Evolutionary conservation across 805 yeast species (phyloP).

Genomic region (Sugiyamaella americana): DNA sequence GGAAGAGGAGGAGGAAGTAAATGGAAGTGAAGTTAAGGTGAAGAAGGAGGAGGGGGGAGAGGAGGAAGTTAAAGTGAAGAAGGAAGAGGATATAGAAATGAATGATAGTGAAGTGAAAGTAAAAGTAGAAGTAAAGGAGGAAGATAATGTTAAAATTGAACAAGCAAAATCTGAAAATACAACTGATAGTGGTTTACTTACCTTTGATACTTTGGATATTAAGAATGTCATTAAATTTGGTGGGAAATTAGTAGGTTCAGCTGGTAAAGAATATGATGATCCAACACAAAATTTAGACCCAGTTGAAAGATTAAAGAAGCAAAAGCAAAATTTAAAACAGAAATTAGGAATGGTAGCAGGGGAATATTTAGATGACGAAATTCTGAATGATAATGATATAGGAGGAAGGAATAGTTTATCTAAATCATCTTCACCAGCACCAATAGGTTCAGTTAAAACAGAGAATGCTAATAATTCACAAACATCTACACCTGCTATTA

Average conservation of each 20-base stretch:
- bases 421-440: conserved; percentile 15
- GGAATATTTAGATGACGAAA: conserved; percentile 34
- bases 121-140: neutral
- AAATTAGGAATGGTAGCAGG: conserved; percentile 41
- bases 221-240: conserved; percentile 35
- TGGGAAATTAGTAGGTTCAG: conserved; percentile 54
- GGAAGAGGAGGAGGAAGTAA: conserved; percentile 1
- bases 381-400: conserved; percentile 30
- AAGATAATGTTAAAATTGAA: conserved; percentile 18
- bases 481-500: neutral
- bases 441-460: conserved; percentile 6
- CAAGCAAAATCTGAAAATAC: conserved; percentile 27
- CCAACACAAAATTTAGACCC: conserved; percentile 36
- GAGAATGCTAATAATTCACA: too few relatives aligned
- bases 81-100: conserved; percentile 2
- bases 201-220: conserved; percentile 34
- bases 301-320: conserved; percentile 45
- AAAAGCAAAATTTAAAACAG: conserved; percentile 39
- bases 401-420: conserved; percentile 7
- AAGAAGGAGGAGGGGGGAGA: conserved; percentile 14
- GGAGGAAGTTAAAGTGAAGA: conserved; percentile 16
- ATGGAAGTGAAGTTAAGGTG: neutral
- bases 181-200: conserved; percentile 23
- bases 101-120: neutral
- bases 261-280: conserved; percentile 44